phyloP scores from a whole-genome alignment of 1,139 yeast species.

The Candida dubliniensis region DNA sequence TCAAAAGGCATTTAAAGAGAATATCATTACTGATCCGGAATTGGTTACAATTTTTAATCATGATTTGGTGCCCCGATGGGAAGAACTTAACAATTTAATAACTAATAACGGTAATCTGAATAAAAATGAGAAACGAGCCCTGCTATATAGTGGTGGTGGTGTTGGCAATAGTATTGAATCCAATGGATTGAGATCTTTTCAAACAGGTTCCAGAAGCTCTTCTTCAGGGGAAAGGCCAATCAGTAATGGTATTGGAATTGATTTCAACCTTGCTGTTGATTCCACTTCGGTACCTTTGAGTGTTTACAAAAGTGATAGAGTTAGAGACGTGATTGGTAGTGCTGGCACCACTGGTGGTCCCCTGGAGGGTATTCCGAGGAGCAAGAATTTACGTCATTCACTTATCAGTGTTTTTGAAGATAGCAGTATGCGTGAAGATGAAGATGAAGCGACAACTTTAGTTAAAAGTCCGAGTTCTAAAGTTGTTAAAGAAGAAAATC shows the following conservation, averaged over 20 bases:
- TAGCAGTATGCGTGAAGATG: constrained; percentile 19
- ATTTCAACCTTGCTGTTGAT: constrained; percentile 38
- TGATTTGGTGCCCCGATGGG: constrained; percentile 33
- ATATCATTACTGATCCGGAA: constrained; percentile 20
- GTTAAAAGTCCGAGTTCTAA: constrained; percentile 8
- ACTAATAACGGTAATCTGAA: constrained; percentile 6
- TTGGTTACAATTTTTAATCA: constrained; percentile 26
- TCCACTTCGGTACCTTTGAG: constrained; percentile 33
- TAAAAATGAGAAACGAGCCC: neutral
- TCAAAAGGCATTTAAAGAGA: constrained; percentile 33
- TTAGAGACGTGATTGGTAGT: constrained; percentile 23
- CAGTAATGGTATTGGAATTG: constrained; percentile 31
- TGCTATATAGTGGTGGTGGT: constrained; percentile 7
- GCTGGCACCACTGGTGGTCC: constrained; percentile 2
- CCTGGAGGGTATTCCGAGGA: constrained; percentile 8
- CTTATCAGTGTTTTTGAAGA: constrained; percentile 16
- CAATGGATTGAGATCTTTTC: constrained; percentile 22
- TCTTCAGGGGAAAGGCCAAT: constrained; percentile 5
- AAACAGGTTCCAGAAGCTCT: constrained; percentile 15
- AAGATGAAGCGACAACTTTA: constrained; percentile 17
- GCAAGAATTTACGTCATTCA: constrained; percentile 15
- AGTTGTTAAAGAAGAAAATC: neutral
- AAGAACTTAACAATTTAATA: constrained; percentile 26
- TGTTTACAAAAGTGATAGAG: constrained; percentile 31
- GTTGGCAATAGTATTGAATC: constrained; percentile 8